Evolutionary conservation across 495 filamentous ascomycete genomes (phyloP), one percentile per base, ranked within the genome.

Genomic region (Talaromyces stipitatus): DNA sequence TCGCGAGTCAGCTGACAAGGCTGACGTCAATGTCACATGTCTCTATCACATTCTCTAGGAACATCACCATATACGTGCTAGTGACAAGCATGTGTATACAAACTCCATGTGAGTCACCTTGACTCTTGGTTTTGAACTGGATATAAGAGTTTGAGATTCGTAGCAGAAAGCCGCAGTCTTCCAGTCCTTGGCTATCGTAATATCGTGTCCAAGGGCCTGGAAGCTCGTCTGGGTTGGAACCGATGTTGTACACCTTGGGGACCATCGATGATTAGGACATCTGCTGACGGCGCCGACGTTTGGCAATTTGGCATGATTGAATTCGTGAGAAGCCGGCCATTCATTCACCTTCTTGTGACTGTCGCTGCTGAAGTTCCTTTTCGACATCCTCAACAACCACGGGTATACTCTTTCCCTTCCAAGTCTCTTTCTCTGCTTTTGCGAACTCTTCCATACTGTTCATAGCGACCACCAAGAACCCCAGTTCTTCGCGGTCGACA

Each of bases 401-500:
- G 22, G 76, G 80, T 50, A 77, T 62, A 1, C 56, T 14, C 27
- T 61, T 62, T 12, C 58, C 62, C 29, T 66, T 69, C 83, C 81
- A 84, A 48, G 62, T 71, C 50, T 68, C 69, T 57, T 64, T 73
- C 62, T 87, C 84, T 7, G 66, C 72, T 51, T 64, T 66, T 43
- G 82, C 85, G 70, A 88, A 92, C 0, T 82, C 85, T 60, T 88
- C 86, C 46, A 92, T 76, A 56, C 92, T 96, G 50, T 81, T 72
- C 83, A 98, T 84, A 0, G 77, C 91, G 24, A 96, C 89, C 11
- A 95, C 92, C 61, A 98, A 64, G 63, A 97, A 97, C 3, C 94
- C 94, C 48, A 97, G 74, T 67, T 96, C 91, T 77, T 98, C 94
- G 20, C 95, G 78, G 50, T 97, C 92, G n/a, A 91, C 89, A 73